Percentiles rank a stretch among this genome's conserved stretches.
These are phyloP conservation scores for Aspergillus luchuensis DNA, from an alignment of 2,329 filamentous ascomycete genomes.

Conservation along the genomic window DNA sequence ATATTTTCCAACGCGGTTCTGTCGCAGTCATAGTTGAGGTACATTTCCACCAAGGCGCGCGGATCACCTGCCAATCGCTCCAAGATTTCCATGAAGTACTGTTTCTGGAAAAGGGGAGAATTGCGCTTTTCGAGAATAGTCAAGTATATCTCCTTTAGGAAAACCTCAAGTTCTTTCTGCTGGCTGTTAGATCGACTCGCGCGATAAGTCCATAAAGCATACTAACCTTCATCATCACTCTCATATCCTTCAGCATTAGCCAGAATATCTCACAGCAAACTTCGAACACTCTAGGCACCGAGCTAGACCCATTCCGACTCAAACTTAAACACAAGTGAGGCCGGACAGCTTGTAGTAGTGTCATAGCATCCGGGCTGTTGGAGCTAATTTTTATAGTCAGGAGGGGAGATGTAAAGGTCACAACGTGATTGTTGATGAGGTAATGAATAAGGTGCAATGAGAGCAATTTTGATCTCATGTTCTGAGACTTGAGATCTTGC, in stretches of 20 bases:
- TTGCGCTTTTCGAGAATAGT: conserved; percentile 85
- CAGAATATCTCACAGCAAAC: conserved; percentile 97
- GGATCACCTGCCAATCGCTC: conserved; percentile 83
- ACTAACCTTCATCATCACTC: conserved; percentile 84
- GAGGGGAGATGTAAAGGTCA: conserved; percentile 85
- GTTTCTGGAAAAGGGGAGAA: conserved; percentile 85
- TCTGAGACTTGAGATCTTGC: conserved; percentile 87
- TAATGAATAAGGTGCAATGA: conserved; percentile 95
- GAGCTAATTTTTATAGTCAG: conserved; percentile 92
- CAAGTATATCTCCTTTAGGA: conserved; percentile 95
- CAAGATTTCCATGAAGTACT: conserved; percentile 84
- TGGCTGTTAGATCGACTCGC: conserved; percentile 18
- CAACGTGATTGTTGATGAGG: conserved; percentile 88
- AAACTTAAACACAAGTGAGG: conserved; percentile 95
- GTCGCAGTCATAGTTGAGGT: conserved; percentile 98
- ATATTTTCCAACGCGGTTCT: conserved; percentile 91
- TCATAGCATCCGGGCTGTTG: conserved; percentile 77
- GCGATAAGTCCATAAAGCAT: not conserved
- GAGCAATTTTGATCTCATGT: conserved; percentile 95
- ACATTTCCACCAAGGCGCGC: conserved; percentile 86
- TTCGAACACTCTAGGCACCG: conserved; percentile 88
- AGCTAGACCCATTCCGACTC: conserved; percentile 92
- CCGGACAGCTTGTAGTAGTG: conserved; percentile 91
- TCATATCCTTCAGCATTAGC: conserved; percentile 92
- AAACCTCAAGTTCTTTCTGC: conserved; percentile 95